Conservation (phyloP, 106 monocot species). For the Allium sativum region DNA sequence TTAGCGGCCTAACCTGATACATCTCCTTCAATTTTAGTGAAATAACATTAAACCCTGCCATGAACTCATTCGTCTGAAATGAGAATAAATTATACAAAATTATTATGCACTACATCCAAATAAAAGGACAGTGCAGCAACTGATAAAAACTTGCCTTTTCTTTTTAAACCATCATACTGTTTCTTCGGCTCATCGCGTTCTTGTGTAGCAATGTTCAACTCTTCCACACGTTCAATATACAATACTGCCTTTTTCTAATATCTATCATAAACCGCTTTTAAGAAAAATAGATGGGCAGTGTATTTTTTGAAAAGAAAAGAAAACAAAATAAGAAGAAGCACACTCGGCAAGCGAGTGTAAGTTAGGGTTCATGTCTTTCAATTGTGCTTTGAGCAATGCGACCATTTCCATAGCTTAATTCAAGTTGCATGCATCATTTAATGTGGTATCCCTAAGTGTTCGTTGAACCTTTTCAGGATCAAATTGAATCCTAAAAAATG, state of each 20-base stretch:
- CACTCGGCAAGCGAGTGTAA: constrained; percentile 94
- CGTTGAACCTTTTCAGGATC: constrained; percentile 76
- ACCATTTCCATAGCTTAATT: constrained; percentile 86
- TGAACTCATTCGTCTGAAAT: constrained; percentile 86
- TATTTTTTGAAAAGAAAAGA: background rate
- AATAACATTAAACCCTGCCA: constrained; percentile 94
- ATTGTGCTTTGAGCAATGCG: constrained; percentile 74
- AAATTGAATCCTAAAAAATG: constrained; percentile 59
- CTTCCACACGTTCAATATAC: constrained; percentile 80
- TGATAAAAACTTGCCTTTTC: constrained; percentile 29
- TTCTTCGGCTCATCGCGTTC: constrained; percentile 90
- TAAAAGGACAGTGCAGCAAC: background rate
- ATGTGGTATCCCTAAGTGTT: constrained; percentile 33
- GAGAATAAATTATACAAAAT: background rate
- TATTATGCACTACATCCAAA: constrained; percentile 1
- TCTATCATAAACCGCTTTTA: constrained; percentile 21
- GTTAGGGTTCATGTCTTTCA: constrained; percentile 95
- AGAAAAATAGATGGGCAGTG: background rate
- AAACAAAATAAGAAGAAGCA: background rate
- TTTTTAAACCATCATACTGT: constrained; percentile 87
- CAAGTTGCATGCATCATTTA: constrained; percentile 49
- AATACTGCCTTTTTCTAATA: constrained; percentile 50
- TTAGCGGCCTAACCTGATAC: constrained; percentile 56
- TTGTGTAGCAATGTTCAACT: constrained; percentile 65
- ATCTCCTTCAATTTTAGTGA: constrained; percentile 97